Evolutionary conservation across 163 green algal species (phyloP).

Genomic region (Volvox carteri): DNA sequence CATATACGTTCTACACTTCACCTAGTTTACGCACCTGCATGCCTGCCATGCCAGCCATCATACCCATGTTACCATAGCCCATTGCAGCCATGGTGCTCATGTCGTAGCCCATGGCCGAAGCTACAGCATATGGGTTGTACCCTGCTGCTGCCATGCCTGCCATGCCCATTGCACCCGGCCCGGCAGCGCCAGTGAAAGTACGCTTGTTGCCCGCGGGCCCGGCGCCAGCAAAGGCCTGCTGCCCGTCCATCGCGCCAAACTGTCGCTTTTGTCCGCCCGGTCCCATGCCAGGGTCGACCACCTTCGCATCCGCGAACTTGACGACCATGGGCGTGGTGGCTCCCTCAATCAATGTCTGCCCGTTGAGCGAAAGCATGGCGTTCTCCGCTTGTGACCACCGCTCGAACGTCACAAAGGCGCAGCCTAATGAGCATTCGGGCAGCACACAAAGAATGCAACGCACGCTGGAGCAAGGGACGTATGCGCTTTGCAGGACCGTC

Average conservation of each 20-base stretch:
- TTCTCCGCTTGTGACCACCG: conserved; percentile 84
- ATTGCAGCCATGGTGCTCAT: conserved; percentile 57
- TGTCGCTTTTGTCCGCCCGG: conserved; percentile 45
- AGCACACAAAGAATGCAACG: no score
- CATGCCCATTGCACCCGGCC: conserved; percentile 52
- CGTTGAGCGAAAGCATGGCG: conserved; percentile 84
- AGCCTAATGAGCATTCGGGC: conserved; percentile 67
- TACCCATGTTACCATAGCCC: conserved; percentile 57
- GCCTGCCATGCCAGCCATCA: conserved; percentile 58
- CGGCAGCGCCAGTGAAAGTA: conserved; percentile 57
- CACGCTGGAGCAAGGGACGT: no score
- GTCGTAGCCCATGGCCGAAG: conserved; percentile 53
- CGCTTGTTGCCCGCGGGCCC: conserved; percentile 55
- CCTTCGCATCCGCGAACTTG: conserved; percentile 91
- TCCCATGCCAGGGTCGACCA: conserved; percentile 73
- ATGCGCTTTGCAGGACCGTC: no score
- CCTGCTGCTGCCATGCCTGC: conserved; percentile 44
- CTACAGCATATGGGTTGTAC: conserved; percentile 51
- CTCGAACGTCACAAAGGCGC: conserved; percentile 87
- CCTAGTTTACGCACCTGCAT: conserved; percentile 40
- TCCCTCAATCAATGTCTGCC: conserved; percentile 77
- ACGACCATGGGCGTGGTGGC: conserved; percentile 87
- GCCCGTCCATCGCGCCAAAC: conserved; percentile 42
- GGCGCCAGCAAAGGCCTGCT: conserved; percentile 25
- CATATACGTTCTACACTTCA: not conserved